Evolutionary conservation across 371 early-diverging fungal genomes (phyloP), one percentile per base, ranked within the genome.

Genomic region (Apophysomyces sp.): DNA sequence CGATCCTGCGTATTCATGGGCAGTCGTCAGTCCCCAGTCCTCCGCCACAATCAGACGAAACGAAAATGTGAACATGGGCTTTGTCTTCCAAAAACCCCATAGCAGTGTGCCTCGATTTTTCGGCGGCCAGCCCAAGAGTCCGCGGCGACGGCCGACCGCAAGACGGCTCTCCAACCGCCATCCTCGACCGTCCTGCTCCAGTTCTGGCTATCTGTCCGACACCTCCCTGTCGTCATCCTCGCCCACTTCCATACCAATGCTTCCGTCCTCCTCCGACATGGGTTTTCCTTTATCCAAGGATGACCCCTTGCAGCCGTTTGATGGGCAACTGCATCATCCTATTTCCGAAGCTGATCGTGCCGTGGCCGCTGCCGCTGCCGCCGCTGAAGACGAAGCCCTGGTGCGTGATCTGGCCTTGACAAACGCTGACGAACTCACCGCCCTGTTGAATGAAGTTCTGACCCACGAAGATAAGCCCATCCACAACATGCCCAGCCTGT

Each of bases 341-440:
- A 44, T 44, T 18, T 44, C 49, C 49, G 49, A 44, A 18, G 49
- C 49, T 21, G 49, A 44, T 21, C 49, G 21, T 16, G 49, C 49
- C 49, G 49, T 21, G 6, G 21, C 21, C 11, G 49, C 49, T 44
- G 49, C 49, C 8, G 49, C 49, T 44, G 49, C 49, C 24, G 49
- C 49, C 9, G 21, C 49, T 8, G 49, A 44, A 44, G 49, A 44
- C 21, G 49, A 44, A 44, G 49, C 21, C 49, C 21, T 44, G 7
- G 49, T 44, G 16, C 49, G 21, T 21, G 21, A 21, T 44, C 21
- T 44, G 9, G 21, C 49, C 49, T 18, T 44, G 49, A 44, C 49
- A 44, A 62, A 63, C 39, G 59, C 67, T 3, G 67, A 71, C 24
- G 74, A 74, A 40, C 31, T 74, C 31, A 64, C 71, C 1, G 65